Evolutionary conservation across 371 early-diverging fungal species (phyloP), one percentile per base, ranked within the genome.

Genomic region (Circinella minor): DNA sequence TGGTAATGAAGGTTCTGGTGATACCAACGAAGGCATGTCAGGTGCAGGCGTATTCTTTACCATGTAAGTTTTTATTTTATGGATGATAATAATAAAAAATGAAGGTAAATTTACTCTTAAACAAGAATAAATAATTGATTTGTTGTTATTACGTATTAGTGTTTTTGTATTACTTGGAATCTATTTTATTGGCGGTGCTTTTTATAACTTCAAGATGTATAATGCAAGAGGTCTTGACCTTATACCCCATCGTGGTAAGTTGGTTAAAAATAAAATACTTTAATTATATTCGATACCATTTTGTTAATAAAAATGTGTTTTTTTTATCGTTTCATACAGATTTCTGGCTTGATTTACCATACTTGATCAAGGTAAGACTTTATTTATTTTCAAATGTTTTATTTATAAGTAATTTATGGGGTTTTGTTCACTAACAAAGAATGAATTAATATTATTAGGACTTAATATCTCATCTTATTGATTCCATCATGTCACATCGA

Each of bases 191-290:
- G 88, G 84, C 67, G 90, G 90, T 49, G 81, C 85, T 13, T 71
- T 87, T 43, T 89, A 89, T 73, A 89, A 88, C 68, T 83, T 75
- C 46, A 84, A 83, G 60, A 78, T 86, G 60, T 83, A 89, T 62
- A 84, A 88, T 71, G 90, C 88, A 15, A 74, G 84, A 60, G 90
- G 90, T 20, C 65, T 85, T 36, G 84, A 86, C 71, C 80, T 87
- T 66, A 86, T 89, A 62, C 88, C 88, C 75, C 81, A 83, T 78
- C 74, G 87, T 76, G 89, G 89, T 86, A 79, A 76, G 64, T 34
- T 55, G 10, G 2, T 18, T 4, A 3, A 17, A 13, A 10, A 4
- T 39, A 20, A 48, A 18, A 62, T 18, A 3, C 37, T 18, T 63
- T 7, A 4, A 57, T 15, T 47, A 47, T 47, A 47, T 9, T 47